phyloP scores from a whole-genome alignment of 371 early-diverging fungal species.

The Saksenaea vasiformis region DNA sequence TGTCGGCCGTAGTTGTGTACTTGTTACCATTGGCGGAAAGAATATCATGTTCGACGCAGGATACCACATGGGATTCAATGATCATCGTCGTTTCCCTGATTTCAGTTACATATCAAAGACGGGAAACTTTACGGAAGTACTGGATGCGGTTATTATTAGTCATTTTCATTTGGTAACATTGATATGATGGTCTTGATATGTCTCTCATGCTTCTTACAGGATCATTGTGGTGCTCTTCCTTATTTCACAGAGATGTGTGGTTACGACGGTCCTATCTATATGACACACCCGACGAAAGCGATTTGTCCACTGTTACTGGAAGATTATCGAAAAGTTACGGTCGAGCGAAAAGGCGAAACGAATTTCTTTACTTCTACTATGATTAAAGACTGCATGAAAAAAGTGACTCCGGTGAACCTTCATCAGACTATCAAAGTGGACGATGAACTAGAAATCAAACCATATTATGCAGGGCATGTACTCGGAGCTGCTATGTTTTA shows the following conservation, averaged over 20 bases:
- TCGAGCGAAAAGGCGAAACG: slow-evolving; percentile 84
- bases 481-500: slow-evolving; percentile 99
- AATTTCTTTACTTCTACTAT: slow-evolving; percentile 85
- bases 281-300: slow-evolving; percentile 97
- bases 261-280: slow-evolving; percentile 94
- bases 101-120: slow-evolving; percentile 91
- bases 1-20: slow-evolving; percentile 93
- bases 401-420: slow-evolving; percentile 87
- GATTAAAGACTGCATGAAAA: slow-evolving; percentile 88
- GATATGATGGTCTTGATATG: background rate
- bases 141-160: slow-evolving; percentile 92
- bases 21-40: slow-evolving; percentile 85
- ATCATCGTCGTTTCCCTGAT: slow-evolving; percentile 96
- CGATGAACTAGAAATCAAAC: slow-evolving; percentile 82
- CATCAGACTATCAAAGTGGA: slow-evolving; percentile 88
- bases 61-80: slow-evolving; percentile 98
- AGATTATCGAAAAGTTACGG: slow-evolving; percentile 89
- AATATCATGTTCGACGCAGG: slow-evolving; percentile 95
- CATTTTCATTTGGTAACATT: slow-evolving; percentile 86
- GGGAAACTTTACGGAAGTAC: slow-evolving; percentile 79
- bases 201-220: slow-evolving; percentile 28
- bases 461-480: slow-evolving; percentile 98
- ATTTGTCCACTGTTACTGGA: slow-evolving; percentile 92
- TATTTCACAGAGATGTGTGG: slow-evolving; percentile 95
- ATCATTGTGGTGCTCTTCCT: slow-evolving; percentile 97